Percentiles rank a stretch among this genome's conserved stretches.
Evolutionary conservation across 805 yeast genomes (phyloP).

Genomic region (Candida qinlingensis): DNA sequence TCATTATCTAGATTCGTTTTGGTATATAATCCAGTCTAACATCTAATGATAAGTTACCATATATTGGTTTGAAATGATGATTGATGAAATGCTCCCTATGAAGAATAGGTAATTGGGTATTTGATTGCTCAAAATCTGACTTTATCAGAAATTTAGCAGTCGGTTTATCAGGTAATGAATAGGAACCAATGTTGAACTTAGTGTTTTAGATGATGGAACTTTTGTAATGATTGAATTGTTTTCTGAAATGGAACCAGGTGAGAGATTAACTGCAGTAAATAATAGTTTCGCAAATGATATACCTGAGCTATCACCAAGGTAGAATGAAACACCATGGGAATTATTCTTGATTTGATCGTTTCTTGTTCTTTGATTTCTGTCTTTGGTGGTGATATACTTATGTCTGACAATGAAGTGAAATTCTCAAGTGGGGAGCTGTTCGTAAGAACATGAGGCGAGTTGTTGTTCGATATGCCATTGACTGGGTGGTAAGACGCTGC

Average conservation of each 20-base stretch:
- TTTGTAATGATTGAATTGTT: conserved; percentile 25
- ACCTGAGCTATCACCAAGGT: conserved; percentile 50
- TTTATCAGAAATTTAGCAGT: conserved; percentile 63
- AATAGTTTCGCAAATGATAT: conserved; percentile 73
- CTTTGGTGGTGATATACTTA: conserved; percentile 7
- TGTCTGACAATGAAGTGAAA: not conserved
- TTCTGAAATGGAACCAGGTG: conserved; percentile 29
- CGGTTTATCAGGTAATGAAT: conserved; percentile 59
- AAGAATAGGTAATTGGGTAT: conserved; percentile 76
- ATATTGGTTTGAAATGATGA: conserved; percentile 68
- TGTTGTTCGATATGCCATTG: not conserved
- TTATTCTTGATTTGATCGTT: conserved; percentile 20
- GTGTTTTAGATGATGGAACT: conserved; percentile 15
- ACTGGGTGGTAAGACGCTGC: not conserved
- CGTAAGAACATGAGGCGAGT: not conserved
- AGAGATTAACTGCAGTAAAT: conserved; percentile 69
- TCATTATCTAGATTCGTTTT: conserved; percentile 35
- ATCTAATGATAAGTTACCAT: conserved; percentile 56
- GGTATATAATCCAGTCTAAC: conserved; percentile 57
- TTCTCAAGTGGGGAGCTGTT: not conserved
- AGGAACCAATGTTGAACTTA: conserved; percentile 11
- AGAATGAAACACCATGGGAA: conserved; percentile 23
- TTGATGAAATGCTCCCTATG: conserved; percentile 75
- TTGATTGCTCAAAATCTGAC: conserved; percentile 70
- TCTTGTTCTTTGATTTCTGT: conserved; percentile 11